Conservation (phyloP, 129 eudicot genomes). For the Flaveria brownii region DNA sequence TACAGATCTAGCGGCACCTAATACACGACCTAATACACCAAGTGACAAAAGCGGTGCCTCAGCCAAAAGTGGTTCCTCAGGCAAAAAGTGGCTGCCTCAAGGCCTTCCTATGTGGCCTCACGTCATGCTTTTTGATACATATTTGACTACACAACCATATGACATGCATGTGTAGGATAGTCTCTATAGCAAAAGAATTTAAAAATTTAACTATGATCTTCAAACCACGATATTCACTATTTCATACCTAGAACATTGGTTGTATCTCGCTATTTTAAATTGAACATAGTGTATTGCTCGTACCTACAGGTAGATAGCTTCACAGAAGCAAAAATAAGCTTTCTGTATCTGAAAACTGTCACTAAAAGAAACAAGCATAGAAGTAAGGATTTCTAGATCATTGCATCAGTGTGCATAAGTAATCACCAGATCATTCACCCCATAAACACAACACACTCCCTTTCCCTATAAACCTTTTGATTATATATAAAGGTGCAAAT, state of each 20-base stretch:
- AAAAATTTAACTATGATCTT: not conserved
- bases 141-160: not conserved
- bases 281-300: not conserved
- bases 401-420: not conserved
- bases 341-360: not conserved
- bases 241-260: not conserved
- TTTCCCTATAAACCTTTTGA: conserved; percentile 4
- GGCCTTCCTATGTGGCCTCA: too few species aligned
- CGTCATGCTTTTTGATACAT: not conserved
- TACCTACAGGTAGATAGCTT: not conserved
- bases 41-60: too few species aligned
- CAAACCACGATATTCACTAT: not conserved
- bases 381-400: not conserved
- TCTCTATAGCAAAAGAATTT: not conserved
- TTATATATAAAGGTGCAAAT: not conserved
- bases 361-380: not conserved
- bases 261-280: not conserved
- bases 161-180: not conserved
- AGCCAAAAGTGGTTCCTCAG: too few species aligned
- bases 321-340: not conserved
- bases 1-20: too few species aligned
- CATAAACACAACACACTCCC: not conserved
- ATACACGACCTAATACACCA: too few species aligned
- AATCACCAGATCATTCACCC: not conserved
- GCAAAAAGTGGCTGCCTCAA: too few species aligned